Conservation (phyloP, 2,329 filamentous ascomycete species). For the Aspergillus niger region DNA sequence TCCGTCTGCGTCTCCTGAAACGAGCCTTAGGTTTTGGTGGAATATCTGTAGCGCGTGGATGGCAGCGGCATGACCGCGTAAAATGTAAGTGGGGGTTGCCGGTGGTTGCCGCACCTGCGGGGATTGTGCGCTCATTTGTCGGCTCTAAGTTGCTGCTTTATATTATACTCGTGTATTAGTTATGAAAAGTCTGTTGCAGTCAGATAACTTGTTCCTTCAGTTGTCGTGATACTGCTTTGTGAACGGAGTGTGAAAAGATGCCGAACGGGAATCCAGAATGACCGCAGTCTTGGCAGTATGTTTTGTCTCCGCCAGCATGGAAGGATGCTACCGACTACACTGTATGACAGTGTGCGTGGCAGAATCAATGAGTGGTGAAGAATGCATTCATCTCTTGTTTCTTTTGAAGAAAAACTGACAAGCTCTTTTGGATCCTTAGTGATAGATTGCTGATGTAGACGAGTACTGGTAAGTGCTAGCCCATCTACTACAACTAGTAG, state of each 20-base stretch:
- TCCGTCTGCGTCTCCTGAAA: slow-evolving; percentile 87
- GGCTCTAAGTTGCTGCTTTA: background rate
- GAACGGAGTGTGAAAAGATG: background rate
- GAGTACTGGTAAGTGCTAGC: no score
- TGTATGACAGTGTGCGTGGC: background rate
- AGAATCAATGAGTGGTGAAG: background rate
- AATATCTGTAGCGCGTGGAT: slow-evolving; percentile 78
- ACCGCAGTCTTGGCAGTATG: background rate
- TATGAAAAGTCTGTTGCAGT: background rate
- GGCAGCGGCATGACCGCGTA: slow-evolving; percentile 81
- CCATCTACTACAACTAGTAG: background rate
- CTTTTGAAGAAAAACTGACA: no score
- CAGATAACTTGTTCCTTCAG: background rate
- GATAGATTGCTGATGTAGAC: no score
- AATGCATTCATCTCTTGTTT: no score
- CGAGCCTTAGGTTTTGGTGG: slow-evolving; percentile 70
- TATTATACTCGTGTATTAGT: background rate
- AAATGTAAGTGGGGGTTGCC: slow-evolving; percentile 66
- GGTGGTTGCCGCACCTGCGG: slow-evolving; percentile 39
- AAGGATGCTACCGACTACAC: background rate
- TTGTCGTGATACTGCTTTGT: background rate
- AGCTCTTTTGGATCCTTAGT: no score
- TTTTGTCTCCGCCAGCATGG: background rate
- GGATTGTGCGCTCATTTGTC: slow-evolving; percentile 17
- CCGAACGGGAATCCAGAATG: background rate